Evolutionary conservation across 2,329 filamentous ascomycete species (phyloP).

Genomic region (Xylariaceae sp.): DNA sequence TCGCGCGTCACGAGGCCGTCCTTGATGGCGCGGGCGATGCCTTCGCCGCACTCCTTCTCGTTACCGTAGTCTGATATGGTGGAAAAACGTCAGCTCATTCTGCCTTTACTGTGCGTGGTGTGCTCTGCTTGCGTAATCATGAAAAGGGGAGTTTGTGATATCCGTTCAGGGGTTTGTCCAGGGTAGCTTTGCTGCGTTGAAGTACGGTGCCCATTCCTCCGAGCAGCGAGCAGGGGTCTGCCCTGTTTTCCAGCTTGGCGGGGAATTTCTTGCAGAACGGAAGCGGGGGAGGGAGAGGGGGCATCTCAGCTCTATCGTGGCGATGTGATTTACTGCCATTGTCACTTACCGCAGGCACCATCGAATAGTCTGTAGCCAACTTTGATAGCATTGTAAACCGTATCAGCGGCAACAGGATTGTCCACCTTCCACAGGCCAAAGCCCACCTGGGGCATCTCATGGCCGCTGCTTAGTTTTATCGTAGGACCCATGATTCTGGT

Average conservation of each 20-base stretch:
- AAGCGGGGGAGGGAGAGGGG: slow-evolving; percentile 20
- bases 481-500: slow-evolving; percentile 46
- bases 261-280: slow-evolving; percentile 17
- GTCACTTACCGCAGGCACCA: slow-evolving; percentile 62
- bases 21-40: slow-evolving; percentile 78
- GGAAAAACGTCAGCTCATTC: slow-evolving; percentile 11
- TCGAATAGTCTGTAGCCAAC: slow-evolving; percentile 66
- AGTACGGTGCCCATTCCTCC: slow-evolving; percentile 21
- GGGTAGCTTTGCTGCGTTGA: slow-evolving; percentile 11
- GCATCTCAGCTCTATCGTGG: not conserved
- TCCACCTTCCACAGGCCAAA: slow-evolving; percentile 87
- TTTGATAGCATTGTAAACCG: slow-evolving; percentile 78
- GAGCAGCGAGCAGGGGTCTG: slow-evolving; percentile 23
- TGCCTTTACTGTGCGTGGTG: not conserved
- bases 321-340: too few relatives aligned
- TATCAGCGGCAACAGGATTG: slow-evolving; percentile 74
- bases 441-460: slow-evolving; percentile 77
- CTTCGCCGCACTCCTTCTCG: slow-evolving; percentile 78
- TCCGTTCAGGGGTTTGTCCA: not conserved
- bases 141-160: not conserved
- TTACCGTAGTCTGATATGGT: slow-evolving; percentile 75
- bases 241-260: slow-evolving; percentile 13
- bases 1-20: slow-evolving; percentile 82
- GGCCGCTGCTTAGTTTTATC: slow-evolving; percentile 69
- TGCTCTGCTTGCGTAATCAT: not conserved